These are phyloP conservation scores for Aureobasidium uvarum DNA, from an alignment of 2,329 filamentous ascomycete genomes.

Conservation along the genomic window DNA sequence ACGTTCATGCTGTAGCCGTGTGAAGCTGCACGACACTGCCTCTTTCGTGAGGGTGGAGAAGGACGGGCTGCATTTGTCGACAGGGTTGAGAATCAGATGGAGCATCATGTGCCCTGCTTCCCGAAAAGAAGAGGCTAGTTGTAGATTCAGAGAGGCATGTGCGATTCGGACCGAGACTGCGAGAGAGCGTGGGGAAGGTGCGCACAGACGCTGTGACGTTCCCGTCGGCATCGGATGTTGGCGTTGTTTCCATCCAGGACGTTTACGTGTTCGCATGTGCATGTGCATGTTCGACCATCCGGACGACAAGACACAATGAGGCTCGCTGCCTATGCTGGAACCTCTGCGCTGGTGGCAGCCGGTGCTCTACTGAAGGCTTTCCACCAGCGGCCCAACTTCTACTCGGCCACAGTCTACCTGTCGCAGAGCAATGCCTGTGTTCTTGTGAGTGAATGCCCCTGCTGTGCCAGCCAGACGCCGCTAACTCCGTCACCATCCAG, in stretches of 20 bases:
- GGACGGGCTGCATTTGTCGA: not conserved
- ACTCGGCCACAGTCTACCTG: conserved; percentile 94
- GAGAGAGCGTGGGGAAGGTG: not conserved
- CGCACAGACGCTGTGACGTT: conserved; percentile 7
- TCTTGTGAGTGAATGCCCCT: conserved; percentile 57
- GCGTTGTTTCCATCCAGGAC: not conserved
- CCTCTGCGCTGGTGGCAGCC: conserved; percentile 79
- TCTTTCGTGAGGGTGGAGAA: not conserved
- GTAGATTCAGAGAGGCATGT: not conserved
- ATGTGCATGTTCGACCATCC: not conserved
- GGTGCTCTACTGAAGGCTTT: conserved; percentile 86
- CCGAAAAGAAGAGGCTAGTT: conserved; percentile 7
- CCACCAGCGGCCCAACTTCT: conserved; percentile 95
- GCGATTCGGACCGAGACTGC: not conserved
- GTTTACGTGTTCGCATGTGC: conserved; percentile 18
- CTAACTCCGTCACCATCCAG: conserved; percentile 45
- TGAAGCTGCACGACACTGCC: not conserved
- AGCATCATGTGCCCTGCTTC: conserved; percentile 1
- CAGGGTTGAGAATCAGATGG: not conserved
- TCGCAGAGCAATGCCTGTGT: conserved; percentile 95
- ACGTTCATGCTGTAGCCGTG: not conserved
- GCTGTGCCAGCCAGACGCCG: not conserved
- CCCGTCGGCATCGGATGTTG: conserved; percentile 3
- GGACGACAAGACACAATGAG: conserved; percentile 29
- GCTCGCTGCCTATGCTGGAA: conserved; percentile 30